phyloP scores from a whole-genome alignment of 2,329 filamentous ascomycete genomes.

The Graphilbum sp. region DNA sequence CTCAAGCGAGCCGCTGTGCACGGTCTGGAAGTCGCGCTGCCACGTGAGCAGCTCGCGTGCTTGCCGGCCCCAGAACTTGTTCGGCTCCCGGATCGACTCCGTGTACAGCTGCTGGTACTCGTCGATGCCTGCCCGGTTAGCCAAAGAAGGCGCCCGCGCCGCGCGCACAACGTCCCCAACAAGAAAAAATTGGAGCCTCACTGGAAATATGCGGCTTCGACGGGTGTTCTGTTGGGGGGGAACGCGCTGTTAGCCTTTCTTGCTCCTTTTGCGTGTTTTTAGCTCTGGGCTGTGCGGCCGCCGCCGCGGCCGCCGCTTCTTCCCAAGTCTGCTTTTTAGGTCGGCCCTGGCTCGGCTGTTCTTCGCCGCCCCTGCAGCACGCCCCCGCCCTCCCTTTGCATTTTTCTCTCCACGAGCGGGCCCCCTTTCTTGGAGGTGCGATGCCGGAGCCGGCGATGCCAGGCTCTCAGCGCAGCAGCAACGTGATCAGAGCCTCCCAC shows the following conservation, averaged over 20 bases:
- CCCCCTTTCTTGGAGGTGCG: too few relatives aligned
- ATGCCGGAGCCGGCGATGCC: too few relatives aligned
- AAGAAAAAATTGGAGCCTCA: slow-evolving; percentile 21
- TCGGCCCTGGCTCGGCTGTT: too few relatives aligned
- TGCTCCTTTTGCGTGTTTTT: neutral
- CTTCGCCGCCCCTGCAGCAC: too few relatives aligned
- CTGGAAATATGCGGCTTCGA: slow-evolving; percentile 50
- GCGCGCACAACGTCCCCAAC: neutral
- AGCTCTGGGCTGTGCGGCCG: neutral
- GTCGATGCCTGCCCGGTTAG: slow-evolving; percentile 35
- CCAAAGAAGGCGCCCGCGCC: slow-evolving; percentile 11
- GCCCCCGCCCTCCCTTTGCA: too few relatives aligned
- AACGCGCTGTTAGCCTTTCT: neutral
- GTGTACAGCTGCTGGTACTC: slow-evolving; percentile 54
- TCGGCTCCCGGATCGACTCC: slow-evolving; percentile 78
- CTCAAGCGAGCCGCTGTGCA: slow-evolving; percentile 57
- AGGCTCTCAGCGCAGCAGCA: too few relatives aligned
- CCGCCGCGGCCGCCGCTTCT: too few relatives aligned
- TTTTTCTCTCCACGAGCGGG: too few relatives aligned
- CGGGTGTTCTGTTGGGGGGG: slow-evolving; percentile 39
- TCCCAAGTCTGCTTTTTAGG: too few relatives aligned
- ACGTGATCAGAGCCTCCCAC: too few relatives aligned
- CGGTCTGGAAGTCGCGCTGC: slow-evolving; percentile 83
- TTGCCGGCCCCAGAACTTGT: slow-evolving; percentile 76
- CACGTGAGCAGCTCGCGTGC: slow-evolving; percentile 84